Evolutionary conservation across 768 basidiomycete species (phyloP).

Genomic region (Phlebiopsis gigantea): DNA sequence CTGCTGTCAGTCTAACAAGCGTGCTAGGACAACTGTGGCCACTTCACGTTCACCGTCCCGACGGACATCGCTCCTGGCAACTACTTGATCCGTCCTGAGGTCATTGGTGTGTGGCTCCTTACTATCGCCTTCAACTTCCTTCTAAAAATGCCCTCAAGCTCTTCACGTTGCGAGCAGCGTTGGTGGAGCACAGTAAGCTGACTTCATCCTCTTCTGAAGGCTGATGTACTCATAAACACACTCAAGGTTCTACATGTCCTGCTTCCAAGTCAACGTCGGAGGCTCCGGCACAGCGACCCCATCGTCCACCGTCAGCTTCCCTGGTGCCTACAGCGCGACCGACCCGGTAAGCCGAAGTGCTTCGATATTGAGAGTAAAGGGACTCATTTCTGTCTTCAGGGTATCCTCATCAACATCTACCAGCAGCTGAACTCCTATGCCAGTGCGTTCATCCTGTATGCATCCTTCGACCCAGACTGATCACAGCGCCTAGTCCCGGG

Average conservation of each 20-base stretch:
- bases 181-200: constrained; percentile 40
- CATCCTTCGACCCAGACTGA: neutral
- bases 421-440: constrained; percentile 33
- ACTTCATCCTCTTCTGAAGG: too few relatives aligned
- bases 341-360: too few relatives aligned
- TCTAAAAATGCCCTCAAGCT: constrained; percentile 20
- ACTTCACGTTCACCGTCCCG: constrained; percentile 45
- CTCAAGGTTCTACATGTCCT: constrained; percentile 47
- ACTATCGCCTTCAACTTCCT: neutral
- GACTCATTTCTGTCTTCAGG: constrained; percentile 15
- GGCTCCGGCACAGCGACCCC: constrained; percentile 33
- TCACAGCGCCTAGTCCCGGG: constrained; percentile 35
- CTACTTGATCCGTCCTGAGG: constrained; percentile 46
- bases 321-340: constrained; percentile 36
- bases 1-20: neutral
- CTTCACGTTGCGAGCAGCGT: constrained; percentile 46
- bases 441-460: constrained; percentile 24
- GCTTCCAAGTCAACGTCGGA: constrained; percentile 40
- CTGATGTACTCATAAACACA: constrained; percentile 12
- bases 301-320: constrained; percentile 33
- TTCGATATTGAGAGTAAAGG: constrained; percentile 7
- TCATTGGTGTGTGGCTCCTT: constrained; percentile 33
- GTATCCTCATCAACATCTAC: constrained; percentile 47
- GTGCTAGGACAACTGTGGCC: constrained; percentile 41
- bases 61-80: constrained; percentile 36